Evolutionary conservation across 768 basidiomycete genomes (phyloP), one percentile per base, ranked within the genome.

Genomic region (Auricularia sp.): DNA sequence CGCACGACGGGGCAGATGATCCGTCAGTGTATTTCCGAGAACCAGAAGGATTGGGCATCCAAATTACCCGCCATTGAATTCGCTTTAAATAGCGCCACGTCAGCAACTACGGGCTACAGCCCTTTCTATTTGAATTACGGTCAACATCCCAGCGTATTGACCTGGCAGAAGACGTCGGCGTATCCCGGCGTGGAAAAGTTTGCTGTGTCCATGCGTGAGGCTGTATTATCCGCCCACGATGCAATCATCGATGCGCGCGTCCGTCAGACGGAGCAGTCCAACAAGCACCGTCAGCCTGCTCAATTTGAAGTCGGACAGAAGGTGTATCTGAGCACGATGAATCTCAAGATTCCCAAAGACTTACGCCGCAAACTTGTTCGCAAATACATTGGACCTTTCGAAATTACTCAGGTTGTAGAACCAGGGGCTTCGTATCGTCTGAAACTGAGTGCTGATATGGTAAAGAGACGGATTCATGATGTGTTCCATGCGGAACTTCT

Each of bases 91-190:
- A 64, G 60, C 1, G 75, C 77, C 1, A 53, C 70, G 0, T 76
- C 76, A 0, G 72, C 73, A 14, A 71, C 71, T 0, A 78, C 77
- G 1, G 74, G 76, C 6, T 76, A 70, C 62, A 60, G 74, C 5
- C 78, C 77, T 0, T 79, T 78, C 68, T 74, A 74, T 64, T 66
- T 77, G 8, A 76, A 76, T 53, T 66, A 65, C n/a, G 75, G 77
- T 1, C 65, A 69, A 3, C 68, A 72, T 67, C 77, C 75, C 1
- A 65, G 67, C 2, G 61, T 74, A 0, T 70, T 78, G 68, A 69
- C 75, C n/a, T 76, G 75, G 76, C 12, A 47, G 10, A 39, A 23
- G 10, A 33, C 47, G n/a, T 53, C 43, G 18, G 21, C 18, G 4
- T 65, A 53, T 35, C 61, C 64, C 11, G 66, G 64, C 12, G 64